These are phyloP conservation scores for Paradendryphiella salina DNA, from an alignment of 2,329 filamentous ascomycete genomes.

Conservation along the genomic window DNA sequence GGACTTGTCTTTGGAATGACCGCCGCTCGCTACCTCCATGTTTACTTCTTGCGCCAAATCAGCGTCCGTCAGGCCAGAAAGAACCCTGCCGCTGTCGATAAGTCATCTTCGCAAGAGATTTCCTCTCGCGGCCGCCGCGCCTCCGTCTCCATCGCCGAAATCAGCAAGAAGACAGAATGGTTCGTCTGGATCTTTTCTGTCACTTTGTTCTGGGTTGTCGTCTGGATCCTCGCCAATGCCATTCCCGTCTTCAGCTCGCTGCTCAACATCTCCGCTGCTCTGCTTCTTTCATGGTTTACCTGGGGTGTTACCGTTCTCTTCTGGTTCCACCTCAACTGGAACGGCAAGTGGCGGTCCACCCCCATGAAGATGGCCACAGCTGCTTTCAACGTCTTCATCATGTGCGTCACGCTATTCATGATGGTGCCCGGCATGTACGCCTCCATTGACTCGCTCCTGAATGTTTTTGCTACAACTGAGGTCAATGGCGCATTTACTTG, in stretches of 20 bases:
- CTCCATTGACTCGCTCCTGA: slow-evolving; percentile 27
- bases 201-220: slow-evolving; percentile 31
- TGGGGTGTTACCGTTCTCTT: slow-evolving; percentile 37
- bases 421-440: slow-evolving; percentile 35
- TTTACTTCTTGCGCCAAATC: slow-evolving; percentile 30
- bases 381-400: slow-evolving; percentile 27
- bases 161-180: slow-evolving; percentile 25
- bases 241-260: slow-evolving; percentile 35
- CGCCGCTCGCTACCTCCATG: slow-evolving; percentile 27
- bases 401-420: slow-evolving; percentile 29
- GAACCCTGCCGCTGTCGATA: slow-evolving; percentile 3
- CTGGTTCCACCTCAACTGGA: slow-evolving; percentile 37
- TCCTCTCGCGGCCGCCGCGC: slow-evolving; percentile 22
- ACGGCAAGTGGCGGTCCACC: slow-evolving; percentile 29
- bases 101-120: slow-evolving; percentile 8
- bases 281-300: slow-evolving; percentile 35
- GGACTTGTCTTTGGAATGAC: slow-evolving; percentile 34
- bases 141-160: slow-evolving; percentile 15
- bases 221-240: slow-evolving; percentile 36
- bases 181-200: slow-evolving; percentile 30
- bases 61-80: slow-evolving; percentile 20
- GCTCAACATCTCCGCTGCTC: slow-evolving; percentile 32
- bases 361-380: slow-evolving; percentile 28
- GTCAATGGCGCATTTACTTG: slow-evolving; percentile 37
- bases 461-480: slow-evolving; percentile 30